phyloP scores from a whole-genome alignment of 2,329 filamentous ascomycete species.

The Thelonectria blattea region DNA sequence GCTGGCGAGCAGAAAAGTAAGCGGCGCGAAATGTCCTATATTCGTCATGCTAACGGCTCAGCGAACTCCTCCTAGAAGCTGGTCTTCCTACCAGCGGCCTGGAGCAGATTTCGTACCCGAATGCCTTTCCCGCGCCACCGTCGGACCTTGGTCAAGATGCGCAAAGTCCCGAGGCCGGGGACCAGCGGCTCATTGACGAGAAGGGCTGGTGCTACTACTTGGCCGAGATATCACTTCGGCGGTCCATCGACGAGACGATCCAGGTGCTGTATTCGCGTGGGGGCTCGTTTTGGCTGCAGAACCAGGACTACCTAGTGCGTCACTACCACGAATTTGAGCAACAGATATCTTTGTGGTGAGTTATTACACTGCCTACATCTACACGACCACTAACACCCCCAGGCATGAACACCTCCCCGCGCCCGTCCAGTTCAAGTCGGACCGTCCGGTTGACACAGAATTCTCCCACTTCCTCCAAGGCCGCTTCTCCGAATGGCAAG shows the following conservation, averaged over 20 bases:
- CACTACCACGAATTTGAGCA: constrained; percentile 22
- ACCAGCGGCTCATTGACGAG: constrained; percentile 20
- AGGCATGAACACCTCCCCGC: constrained; percentile 17
- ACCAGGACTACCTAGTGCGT: constrained; percentile 9
- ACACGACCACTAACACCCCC: too few species aligned
- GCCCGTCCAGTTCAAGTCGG: constrained; percentile 11
- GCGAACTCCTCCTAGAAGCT: constrained; percentile 16
- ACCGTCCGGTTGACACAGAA: constrained; percentile 10
- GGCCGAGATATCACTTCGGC: constrained; percentile 17
- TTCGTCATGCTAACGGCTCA: not conserved
- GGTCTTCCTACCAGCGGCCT: constrained; percentile 16
- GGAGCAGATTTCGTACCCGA: constrained; percentile 15
- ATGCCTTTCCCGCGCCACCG: constrained; percentile 14
- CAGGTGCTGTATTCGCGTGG: constrained; percentile 15
- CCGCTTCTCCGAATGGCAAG: constrained; percentile 18
- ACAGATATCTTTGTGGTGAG: constrained; percentile 17
- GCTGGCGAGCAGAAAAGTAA: constrained; percentile 23
- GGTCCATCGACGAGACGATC: constrained; percentile 18
- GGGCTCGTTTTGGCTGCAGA: constrained; percentile 16
- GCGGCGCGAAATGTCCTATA: not conserved
- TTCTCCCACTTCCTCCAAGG: constrained; percentile 17
- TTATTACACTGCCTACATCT: too few species aligned
- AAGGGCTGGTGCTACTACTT: constrained; percentile 24
- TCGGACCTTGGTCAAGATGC: constrained; percentile 3
- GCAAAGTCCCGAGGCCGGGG: not conserved